These are phyloP conservation scores for Naganishia albida DNA, from an alignment of 1,284 basidiomycete genomes.

Conservation along the genomic window DNA sequence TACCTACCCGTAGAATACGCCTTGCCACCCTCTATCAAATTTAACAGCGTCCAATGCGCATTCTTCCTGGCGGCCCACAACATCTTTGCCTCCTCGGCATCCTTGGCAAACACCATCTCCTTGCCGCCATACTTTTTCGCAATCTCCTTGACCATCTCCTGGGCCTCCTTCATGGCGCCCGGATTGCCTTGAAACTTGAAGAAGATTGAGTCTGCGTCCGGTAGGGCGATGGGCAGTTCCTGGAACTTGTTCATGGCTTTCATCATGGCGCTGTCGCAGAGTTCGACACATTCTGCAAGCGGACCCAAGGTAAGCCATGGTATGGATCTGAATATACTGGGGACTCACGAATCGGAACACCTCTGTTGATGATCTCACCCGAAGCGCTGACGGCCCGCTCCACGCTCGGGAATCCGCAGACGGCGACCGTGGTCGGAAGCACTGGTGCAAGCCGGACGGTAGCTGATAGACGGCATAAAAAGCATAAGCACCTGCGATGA, in stretches of 20 bases:
- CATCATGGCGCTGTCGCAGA: constrained; percentile 72
- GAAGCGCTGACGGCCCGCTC: constrained; percentile 68
- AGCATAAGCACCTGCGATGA: not conserved
- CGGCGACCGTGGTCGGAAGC: constrained; percentile 66
- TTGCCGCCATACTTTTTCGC: constrained; percentile 67
- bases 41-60: constrained; percentile 70
- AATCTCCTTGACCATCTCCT: constrained; percentile 62
- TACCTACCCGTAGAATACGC: constrained; percentile 77
- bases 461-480: constrained; percentile 50
- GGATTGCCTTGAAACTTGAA: constrained; percentile 81
- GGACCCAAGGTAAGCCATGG: not conserved
- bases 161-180: constrained; percentile 65
- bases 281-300: constrained; percentile 73
- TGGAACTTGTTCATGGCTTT: constrained; percentile 57
- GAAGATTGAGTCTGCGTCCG: constrained; percentile 71
- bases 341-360: constrained; percentile 56
- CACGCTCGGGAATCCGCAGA: constrained; percentile 58
- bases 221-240: constrained; percentile 59
- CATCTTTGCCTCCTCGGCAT: constrained; percentile 68
- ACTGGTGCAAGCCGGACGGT: constrained; percentile 78
- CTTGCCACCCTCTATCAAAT: constrained; percentile 64
- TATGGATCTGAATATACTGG: not conserved
- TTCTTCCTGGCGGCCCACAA: constrained; percentile 87
- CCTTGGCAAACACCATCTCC: constrained; percentile 69
- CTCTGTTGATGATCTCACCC: constrained; percentile 66